A percentile compares a stretch with the other conserved stretches of the same genome.
These are phyloP conservation scores for Magnusiomyces ingens DNA, from an alignment of 1,139 yeast genomes.

Conservation along the genomic window DNA sequence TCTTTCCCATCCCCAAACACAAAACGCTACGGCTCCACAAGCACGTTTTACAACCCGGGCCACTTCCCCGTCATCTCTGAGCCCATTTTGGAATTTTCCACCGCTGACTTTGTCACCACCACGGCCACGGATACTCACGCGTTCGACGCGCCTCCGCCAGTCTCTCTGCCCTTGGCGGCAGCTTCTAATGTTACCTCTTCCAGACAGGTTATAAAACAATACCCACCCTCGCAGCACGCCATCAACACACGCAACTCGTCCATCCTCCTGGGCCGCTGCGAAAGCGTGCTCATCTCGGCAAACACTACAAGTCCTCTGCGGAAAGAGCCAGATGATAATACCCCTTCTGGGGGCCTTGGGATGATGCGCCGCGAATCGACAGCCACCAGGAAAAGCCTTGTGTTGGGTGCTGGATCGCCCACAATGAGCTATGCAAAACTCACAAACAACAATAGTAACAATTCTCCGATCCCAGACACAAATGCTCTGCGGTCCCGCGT, in stretches of 20 bases:
- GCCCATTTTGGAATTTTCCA: conserved; percentile 14
- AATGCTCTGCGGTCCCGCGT: too few species aligned
- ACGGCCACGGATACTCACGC: neutral
- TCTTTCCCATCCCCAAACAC: neutral
- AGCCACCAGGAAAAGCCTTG: too few species aligned
- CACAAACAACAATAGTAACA: too few species aligned
- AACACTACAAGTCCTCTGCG: conserved; percentile 3
- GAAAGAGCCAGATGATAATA: too few species aligned
- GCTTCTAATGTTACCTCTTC: too few species aligned
- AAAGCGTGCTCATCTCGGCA: conserved; percentile 2
- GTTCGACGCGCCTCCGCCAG: neutral
- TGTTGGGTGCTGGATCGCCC: too few species aligned
- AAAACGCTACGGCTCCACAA: conserved; percentile 2
- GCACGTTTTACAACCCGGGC: conserved; percentile 10
- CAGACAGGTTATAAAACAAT: neutral
- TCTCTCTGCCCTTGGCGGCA: too few species aligned
- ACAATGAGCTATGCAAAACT: too few species aligned
- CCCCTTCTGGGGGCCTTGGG: too few species aligned
- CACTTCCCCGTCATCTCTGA: conserved; percentile 16
- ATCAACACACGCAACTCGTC: conserved; percentile 13
- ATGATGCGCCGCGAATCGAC: too few species aligned
- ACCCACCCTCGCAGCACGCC: conserved; percentile 15
- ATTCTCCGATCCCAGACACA: too few species aligned
- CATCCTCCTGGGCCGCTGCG: neutral
- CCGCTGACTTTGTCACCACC: conserved; percentile 14